These are phyloP conservation scores for Tricholoma terreum DNA, from an alignment of 768 basidiomycete genomes.

Conservation along the genomic window DNA sequence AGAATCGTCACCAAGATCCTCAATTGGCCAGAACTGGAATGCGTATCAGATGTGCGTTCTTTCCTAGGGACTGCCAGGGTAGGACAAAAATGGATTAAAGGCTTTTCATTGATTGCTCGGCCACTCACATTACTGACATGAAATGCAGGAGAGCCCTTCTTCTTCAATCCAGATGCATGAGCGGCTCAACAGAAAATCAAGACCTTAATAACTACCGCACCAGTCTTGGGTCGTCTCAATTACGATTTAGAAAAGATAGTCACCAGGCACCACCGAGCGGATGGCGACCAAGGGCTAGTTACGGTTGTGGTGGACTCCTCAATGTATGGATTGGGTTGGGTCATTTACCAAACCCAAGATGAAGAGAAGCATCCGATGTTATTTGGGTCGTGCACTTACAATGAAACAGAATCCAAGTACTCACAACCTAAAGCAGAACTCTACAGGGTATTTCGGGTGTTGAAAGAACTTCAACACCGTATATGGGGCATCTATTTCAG, in stretches of 20 bases:
- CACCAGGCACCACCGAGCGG: background rate
- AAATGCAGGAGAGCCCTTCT: constrained; percentile 17
- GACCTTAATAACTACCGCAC: constrained; percentile 13
- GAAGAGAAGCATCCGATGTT: constrained; percentile 19
- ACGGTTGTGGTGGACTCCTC: constrained; percentile 34
- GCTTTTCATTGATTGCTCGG: constrained; percentile 21
- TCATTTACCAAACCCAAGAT: constrained; percentile 28
- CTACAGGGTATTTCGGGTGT: constrained; percentile 31
- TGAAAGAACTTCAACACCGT: constrained; percentile 26
- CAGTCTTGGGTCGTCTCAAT: constrained; percentile 30
- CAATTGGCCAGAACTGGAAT: constrained; percentile 21
- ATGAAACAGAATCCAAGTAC: constrained; percentile 27
- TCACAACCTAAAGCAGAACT: constrained; percentile 37
- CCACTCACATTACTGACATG: constrained; percentile 20
- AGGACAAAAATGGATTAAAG: constrained; percentile 20
- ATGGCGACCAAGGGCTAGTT: constrained; percentile 21
- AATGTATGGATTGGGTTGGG: constrained; percentile 30
- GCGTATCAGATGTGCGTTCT: constrained; percentile 15
- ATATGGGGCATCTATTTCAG: constrained; percentile 30
- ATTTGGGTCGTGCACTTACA: constrained; percentile 34
- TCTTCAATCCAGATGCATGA: constrained; percentile 18
- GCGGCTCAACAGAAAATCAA: constrained; percentile 27
- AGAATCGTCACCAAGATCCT: constrained; percentile 22
- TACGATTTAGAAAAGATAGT: constrained; percentile 17
- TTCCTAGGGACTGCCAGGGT: constrained; percentile 25